Conservation (phyloP, 371 early-diverging fungal species). For the Gilbertella persicaria region DNA sequence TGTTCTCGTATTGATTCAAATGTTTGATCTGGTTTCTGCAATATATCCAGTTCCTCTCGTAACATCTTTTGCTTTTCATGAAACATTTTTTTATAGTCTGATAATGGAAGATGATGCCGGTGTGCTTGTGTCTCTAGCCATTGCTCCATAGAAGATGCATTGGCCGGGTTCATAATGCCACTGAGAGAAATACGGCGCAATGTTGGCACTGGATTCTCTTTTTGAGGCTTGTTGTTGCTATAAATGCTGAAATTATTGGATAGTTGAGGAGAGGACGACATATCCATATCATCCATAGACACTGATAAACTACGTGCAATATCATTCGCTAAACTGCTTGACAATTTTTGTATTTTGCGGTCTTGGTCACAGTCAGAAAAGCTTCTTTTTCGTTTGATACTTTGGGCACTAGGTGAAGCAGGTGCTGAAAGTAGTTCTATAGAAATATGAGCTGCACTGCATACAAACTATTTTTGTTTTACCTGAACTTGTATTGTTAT, state of each 20-base stretch:
- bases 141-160: slow-evolving; percentile 12
- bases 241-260: not conserved
- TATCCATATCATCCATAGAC: slow-evolving; percentile 19
- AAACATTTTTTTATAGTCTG: slow-evolving; percentile 12
- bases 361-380: slow-evolving; percentile 36
- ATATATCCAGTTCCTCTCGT: slow-evolving; percentile 27
- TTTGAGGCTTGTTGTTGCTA: not conserved
- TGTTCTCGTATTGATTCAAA: slow-evolving; percentile 31
- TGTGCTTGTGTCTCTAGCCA: slow-evolving; percentile 25
- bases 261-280: not conserved
- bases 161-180: slow-evolving; percentile 6
- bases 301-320: slow-evolving; percentile 46
- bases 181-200: slow-evolving; percentile 24
- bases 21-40: slow-evolving; percentile 27
- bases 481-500: slow-evolving; percentile 16
- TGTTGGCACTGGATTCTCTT: slow-evolving; percentile 24
- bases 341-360: slow-evolving; percentile 44
- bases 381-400: slow-evolving; percentile 44
- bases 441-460: not conserved
- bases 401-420: slow-evolving; percentile 12
- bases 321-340: slow-evolving; percentile 43
- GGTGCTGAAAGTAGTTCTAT: slow-evolving; percentile 6
- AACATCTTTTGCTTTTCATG: slow-evolving; percentile 19
- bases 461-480: not conserved
- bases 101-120: slow-evolving; percentile 6